Percentiles rank a stretch among this genome's conserved stretches.
Evolutionary conservation across 805 yeast species (phyloP).

Genomic region (Hagleromyces aurorensis): DNA sequence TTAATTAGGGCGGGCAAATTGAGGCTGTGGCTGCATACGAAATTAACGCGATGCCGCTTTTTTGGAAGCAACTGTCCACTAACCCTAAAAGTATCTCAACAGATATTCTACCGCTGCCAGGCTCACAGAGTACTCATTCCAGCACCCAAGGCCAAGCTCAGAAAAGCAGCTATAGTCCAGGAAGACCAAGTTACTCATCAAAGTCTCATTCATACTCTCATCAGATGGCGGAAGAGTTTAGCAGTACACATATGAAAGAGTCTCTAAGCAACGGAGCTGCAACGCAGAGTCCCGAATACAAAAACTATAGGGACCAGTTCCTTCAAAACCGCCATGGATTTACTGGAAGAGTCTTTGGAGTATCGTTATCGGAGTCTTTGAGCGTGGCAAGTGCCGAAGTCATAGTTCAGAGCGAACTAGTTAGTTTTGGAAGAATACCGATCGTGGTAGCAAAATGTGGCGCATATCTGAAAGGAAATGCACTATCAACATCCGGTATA

Average conservation of each 20-base stretch:
- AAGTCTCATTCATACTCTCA: conserved; percentile 3
- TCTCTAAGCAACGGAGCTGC: not conserved
- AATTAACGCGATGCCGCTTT: conserved; percentile 17
- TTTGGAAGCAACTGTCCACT: conserved; percentile 28
- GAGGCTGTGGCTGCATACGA: conserved; percentile 15
- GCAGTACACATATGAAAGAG: not conserved
- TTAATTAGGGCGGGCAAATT: too few species aligned
- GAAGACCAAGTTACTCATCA: conserved; percentile 1
- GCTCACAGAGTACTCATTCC: conserved; percentile 2
- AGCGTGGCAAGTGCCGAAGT: conserved; percentile 63
- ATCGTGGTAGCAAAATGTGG: conserved; percentile 96
- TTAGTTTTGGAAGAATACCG: conserved; percentile 84
- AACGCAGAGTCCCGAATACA: conserved; percentile 13
- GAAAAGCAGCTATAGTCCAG: conserved; percentile 1
- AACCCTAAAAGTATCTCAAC: conserved; percentile 30
- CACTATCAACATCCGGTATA: conserved; percentile 77
- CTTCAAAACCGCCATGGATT: conserved; percentile 31
- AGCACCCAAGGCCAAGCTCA: conserved; percentile 1
- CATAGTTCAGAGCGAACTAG: conserved; percentile 47
- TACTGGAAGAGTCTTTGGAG: conserved; percentile 63
- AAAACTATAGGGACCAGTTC: conserved; percentile 34
- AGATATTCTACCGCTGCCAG: conserved; percentile 18
- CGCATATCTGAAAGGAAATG: conserved; percentile 68
- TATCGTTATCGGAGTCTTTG: conserved; percentile 62
- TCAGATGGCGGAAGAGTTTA: not conserved